Evolutionary conservation across 805 yeast genomes (phyloP).

Genomic region (Candida berthetii): DNA sequence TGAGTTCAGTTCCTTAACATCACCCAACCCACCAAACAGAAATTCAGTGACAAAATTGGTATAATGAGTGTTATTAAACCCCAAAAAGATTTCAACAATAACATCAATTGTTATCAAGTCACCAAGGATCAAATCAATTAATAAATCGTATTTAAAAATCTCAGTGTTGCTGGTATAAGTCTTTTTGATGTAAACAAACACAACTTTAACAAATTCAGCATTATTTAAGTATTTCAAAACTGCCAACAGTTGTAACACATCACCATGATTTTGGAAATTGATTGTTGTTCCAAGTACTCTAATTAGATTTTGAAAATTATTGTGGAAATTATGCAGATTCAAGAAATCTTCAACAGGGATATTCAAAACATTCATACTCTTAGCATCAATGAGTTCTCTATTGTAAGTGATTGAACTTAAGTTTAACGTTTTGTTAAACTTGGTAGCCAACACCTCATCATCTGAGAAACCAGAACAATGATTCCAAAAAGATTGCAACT

Average conservation of each 20-base stretch:
- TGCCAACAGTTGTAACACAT: constrained; percentile 12
- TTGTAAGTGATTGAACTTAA: not conserved
- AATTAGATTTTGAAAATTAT: constrained; percentile 15
- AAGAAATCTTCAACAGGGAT: constrained; percentile 1
- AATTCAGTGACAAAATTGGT: constrained; percentile 14
- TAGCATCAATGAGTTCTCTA: not conserved
- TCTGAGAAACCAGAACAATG: not conserved
- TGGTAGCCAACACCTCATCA: constrained; percentile 3
- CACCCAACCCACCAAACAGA: constrained; percentile 12
- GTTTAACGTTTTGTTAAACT: constrained; percentile 3
- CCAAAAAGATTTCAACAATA: constrained; percentile 25
- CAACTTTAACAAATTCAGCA: constrained; percentile 18
- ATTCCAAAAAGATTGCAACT: constrained; percentile 6
- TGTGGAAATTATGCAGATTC: constrained; percentile 10
- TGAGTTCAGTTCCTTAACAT: constrained; percentile 5
- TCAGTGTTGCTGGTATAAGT: constrained; percentile 22
- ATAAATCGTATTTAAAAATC: constrained; percentile 27
- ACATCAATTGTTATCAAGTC: constrained; percentile 28
- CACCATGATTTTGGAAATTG: not conserved
- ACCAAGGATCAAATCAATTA: constrained; percentile 29
- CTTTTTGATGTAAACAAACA: constrained; percentile 21
- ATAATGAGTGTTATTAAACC: constrained; percentile 14
- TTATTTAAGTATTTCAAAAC: constrained; percentile 14
- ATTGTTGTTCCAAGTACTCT: constrained; percentile 1
- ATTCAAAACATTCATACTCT: not conserved